Conservation (phyloP, 2,329 filamentous ascomycete genomes). For the Incumbomyces lentus region DNA sequence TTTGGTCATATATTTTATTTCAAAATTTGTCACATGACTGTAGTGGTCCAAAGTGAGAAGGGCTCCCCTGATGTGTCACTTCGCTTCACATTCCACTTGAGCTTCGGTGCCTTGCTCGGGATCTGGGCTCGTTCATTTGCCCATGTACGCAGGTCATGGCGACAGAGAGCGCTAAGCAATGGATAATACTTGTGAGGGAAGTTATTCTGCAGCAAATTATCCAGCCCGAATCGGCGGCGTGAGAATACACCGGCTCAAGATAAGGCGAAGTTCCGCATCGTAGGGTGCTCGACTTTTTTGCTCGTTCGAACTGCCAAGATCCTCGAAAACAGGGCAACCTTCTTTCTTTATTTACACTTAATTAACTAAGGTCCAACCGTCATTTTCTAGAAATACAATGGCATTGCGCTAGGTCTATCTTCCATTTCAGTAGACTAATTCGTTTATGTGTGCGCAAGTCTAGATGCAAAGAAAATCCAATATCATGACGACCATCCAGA, state of each 20-base stretch:
- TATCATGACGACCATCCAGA: too few relatives aligned
- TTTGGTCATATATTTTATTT: not conserved
- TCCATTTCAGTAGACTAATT: too few relatives aligned
- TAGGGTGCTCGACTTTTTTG: conserved; percentile 26
- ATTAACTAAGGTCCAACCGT: too few relatives aligned
- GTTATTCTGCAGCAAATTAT: conserved; percentile 48
- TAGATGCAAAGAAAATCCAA: too few relatives aligned
- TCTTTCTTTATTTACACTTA: too few relatives aligned
- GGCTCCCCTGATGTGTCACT: conserved; percentile 14
- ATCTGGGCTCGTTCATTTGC: conserved; percentile 42
- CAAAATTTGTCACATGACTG: conserved; percentile 16
- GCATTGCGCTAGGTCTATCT: too few relatives aligned
- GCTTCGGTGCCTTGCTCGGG: conserved; percentile 45
- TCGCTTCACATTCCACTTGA: conserved; percentile 21
- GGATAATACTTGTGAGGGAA: conserved; percentile 46
- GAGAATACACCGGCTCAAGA: conserved; percentile 39
- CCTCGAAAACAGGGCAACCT: too few relatives aligned
- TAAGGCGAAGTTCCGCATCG: conserved; percentile 23
- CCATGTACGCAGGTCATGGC: conserved; percentile 47
- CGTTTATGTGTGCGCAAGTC: too few relatives aligned
- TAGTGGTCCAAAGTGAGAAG: conserved; percentile 21
- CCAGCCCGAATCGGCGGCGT: conserved; percentile 45
- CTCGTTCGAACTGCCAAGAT: not conserved
- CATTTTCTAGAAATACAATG: too few relatives aligned
- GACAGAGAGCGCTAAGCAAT: conserved; percentile 45